phyloP scores from a whole-genome alignment of 257 asterid genomes.

The Thymus mandschuricus region DNA sequence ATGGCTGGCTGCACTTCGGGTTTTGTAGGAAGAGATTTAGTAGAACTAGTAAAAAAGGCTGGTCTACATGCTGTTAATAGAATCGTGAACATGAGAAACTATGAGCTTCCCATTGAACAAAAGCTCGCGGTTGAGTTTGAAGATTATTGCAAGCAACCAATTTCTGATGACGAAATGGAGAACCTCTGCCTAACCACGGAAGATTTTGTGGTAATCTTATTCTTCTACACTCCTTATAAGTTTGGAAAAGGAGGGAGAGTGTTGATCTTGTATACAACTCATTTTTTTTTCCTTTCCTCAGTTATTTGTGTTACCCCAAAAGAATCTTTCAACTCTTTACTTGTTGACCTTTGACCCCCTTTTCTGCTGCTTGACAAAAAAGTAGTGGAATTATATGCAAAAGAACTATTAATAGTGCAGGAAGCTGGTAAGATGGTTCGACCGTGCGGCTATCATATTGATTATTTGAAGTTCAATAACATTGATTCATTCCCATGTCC shows the following conservation, averaged over 20 bases:
- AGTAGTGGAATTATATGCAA: too few relatives aligned
- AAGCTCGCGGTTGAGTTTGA: not conserved
- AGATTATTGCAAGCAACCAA: not conserved
- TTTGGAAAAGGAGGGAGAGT: not conserved
- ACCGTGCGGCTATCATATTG: not conserved
- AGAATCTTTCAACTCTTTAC: too few relatives aligned
- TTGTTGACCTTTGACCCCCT: not conserved
- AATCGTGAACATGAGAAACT: not conserved
- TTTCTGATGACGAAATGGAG: not conserved
- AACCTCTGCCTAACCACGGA: not conserved
- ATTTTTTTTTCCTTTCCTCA: not conserved
- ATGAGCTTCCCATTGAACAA: not conserved
- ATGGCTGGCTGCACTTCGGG: conserved; percentile 53
- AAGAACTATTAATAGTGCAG: too few relatives aligned
- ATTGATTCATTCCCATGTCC: conserved; percentile 22
- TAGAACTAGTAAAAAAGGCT: not conserved
- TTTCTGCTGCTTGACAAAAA: not conserved
- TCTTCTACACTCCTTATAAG: not conserved
- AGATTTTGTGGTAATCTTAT: not conserved
- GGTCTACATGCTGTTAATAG: not conserved
- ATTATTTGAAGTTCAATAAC: not conserved
- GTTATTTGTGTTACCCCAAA: not conserved
- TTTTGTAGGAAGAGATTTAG: conserved; percentile 1
- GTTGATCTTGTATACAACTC: not conserved
- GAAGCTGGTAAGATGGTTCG: too few relatives aligned